phyloP scores from a whole-genome alignment of 306 rosid species.

The Castanospermum australe region DNA sequence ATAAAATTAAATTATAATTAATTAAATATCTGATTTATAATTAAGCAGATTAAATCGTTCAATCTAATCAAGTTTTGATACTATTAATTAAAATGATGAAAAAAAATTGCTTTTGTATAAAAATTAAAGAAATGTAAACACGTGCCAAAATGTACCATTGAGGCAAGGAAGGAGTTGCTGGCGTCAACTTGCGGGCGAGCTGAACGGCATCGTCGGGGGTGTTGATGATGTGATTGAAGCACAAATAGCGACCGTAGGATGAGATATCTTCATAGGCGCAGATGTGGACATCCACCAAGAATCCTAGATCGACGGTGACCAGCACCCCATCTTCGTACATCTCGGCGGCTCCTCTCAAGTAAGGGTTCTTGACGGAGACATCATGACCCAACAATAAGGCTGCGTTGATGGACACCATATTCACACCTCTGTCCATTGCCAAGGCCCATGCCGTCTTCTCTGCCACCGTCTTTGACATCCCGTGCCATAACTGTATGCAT shows the following conservation, averaged over 20 bases:
- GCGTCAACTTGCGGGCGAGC: slow-evolving; percentile 62
- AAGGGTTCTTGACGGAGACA: slow-evolving; percentile 54
- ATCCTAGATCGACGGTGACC: slow-evolving; percentile 69
- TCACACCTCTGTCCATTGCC: slow-evolving; percentile 90
- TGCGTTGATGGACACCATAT: slow-evolving; percentile 70
- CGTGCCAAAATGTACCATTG: too few species aligned
- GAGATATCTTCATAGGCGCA: slow-evolving; percentile 68
- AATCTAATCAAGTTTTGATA: too few species aligned
- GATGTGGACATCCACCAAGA: slow-evolving; percentile 66
- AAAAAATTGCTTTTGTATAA: too few species aligned
- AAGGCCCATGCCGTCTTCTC: slow-evolving; percentile 93
- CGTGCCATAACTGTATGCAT: slow-evolving; percentile 95
- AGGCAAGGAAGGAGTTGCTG: slow-evolving; percentile 40
- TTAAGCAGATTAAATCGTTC: too few species aligned
- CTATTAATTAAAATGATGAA: too few species aligned
- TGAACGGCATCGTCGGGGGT: slow-evolving; percentile 58
- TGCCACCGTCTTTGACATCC: slow-evolving; percentile 74
- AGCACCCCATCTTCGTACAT: slow-evolving; percentile 88
- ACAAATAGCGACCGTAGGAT: slow-evolving; percentile 84
- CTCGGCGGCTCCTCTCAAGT: slow-evolving; percentile 94
- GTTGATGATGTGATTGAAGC: slow-evolving; percentile 69
- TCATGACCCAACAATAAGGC: slow-evolving; percentile 50
- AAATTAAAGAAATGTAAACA: too few species aligned
- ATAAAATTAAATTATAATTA: too few species aligned
- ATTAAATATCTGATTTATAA: too few species aligned